A percentile compares a stretch with the other conserved stretches of the same genome.
phyloP scores from a whole-genome alignment of 2,329 filamentous ascomycete genomes.

The Colletotrichum incanum region DNA sequence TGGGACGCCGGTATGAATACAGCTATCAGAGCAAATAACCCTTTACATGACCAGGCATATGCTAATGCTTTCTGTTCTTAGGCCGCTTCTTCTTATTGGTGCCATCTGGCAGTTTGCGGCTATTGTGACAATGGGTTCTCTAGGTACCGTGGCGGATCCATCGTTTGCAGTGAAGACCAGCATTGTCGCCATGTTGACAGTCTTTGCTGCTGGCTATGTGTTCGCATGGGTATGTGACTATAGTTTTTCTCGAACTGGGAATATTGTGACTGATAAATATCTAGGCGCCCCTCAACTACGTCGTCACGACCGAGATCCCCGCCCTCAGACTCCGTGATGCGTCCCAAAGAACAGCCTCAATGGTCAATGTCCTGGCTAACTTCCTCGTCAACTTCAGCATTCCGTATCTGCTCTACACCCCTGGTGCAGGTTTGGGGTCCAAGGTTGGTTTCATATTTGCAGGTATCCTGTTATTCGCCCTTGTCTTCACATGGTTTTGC shows the following conservation, averaged over 20 bases:
- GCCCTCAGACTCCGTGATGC: constrained; percentile 36
- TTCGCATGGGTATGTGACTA: constrained; percentile 49
- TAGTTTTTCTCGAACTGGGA: neutral
- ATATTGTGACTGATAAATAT: neutral
- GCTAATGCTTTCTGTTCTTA: neutral
- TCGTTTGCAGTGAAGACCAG: constrained; percentile 45
- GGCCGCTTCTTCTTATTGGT: constrained; percentile 27
- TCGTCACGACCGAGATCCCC: constrained; percentile 55
- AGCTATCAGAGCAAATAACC: too few species aligned
- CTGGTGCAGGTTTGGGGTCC: constrained; percentile 40
- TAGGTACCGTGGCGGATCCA: constrained; percentile 40
- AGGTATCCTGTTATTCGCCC: constrained; percentile 37
- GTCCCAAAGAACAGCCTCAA: constrained; percentile 39
- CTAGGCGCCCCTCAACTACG: constrained; percentile 52
- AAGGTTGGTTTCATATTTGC: constrained; percentile 46
- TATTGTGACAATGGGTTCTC: constrained; percentile 42
- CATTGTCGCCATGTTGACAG: constrained; percentile 53
- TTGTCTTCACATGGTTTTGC: constrained; percentile 44
- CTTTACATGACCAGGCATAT: neutral
- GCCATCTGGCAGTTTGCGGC: constrained; percentile 30
- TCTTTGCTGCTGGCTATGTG: constrained; percentile 53
- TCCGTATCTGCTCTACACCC: constrained; percentile 41
- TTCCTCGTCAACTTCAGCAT: constrained; percentile 46
- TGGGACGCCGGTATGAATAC: constrained; percentile 40
- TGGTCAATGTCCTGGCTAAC: constrained; percentile 45